Conservation (phyloP, 768 basidiomycete genomes). For the Tricholoma terreum region DNA sequence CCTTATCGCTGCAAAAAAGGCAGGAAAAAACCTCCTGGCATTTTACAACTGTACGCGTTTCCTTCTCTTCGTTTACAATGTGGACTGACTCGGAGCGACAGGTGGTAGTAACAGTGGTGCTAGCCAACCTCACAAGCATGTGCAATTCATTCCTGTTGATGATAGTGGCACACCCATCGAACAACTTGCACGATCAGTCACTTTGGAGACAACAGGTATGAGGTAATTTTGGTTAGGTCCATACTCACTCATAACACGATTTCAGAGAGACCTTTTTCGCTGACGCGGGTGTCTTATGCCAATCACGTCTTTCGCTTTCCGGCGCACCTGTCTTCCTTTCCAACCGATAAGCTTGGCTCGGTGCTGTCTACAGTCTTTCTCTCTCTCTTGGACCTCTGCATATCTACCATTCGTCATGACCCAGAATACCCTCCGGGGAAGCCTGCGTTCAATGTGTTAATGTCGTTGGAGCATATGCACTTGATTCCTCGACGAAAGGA, state of each 20-base stretch:
- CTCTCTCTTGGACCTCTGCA: slow-evolving; percentile 69
- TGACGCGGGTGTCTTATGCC: slow-evolving; percentile 72
- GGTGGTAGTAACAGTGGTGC: slow-evolving; percentile 81
- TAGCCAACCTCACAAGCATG: slow-evolving; percentile 86
- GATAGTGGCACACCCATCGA: slow-evolving; percentile 77
- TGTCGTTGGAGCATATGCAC: slow-evolving; percentile 83
- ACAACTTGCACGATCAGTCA: slow-evolving; percentile 53
- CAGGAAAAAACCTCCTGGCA: slow-evolving; percentile 61
- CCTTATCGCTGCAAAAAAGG: slow-evolving; percentile 62
- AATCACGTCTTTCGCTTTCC: slow-evolving; percentile 72
- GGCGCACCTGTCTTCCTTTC: slow-evolving; percentile 32
- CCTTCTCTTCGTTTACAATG: background rate
- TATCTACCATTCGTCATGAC: slow-evolving; percentile 71
- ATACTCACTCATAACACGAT: slow-evolving; percentile 4
- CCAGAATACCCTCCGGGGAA: slow-evolving; percentile 57
- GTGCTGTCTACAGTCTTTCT: slow-evolving; percentile 62
- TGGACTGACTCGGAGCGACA: slow-evolving; percentile 20
- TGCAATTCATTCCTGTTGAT: slow-evolving; percentile 77
- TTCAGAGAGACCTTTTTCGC: slow-evolving; percentile 70
- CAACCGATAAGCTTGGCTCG: slow-evolving; percentile 45
- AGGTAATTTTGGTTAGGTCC: background rate
- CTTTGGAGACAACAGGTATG: slow-evolving; percentile 58
- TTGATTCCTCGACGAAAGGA: slow-evolving; percentile 77
- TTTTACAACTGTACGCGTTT: slow-evolving; percentile 82
- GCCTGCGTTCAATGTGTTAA: slow-evolving; percentile 80